Evolutionary conservation across 2,329 filamentous ascomycete species (phyloP), one percentile per base, ranked within the genome.

Genomic region (Aspergillus sp.): DNA sequence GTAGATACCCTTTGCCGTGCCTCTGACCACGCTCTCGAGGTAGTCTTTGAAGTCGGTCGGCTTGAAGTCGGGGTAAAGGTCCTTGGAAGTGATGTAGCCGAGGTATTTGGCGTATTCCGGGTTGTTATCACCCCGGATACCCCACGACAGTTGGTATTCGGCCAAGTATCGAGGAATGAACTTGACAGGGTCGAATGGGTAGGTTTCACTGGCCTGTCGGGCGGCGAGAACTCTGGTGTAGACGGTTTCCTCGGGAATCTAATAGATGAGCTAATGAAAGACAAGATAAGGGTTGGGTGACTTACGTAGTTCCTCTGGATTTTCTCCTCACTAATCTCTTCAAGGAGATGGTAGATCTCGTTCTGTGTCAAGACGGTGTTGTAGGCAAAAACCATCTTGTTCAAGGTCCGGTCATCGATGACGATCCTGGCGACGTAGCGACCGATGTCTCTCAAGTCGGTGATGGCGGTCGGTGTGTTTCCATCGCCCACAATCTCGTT

Each of bases 41-140:
- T 68, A 74, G 5, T 64, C 61, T 45, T 59, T 58, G 50, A 73
- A 70, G 12, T 60, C 59, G 29, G 54, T 67, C 1, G 63, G 64
- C 41, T 68, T 48, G 42, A 78, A 64, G 13, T 77, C 75, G 3
- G 77, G 77, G 51, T 79, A 81, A 26, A 81, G 60, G 12, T 80
- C 72, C 50, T 71, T 73, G 29, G 64, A 68, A 42, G 70, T 64
- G 12, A 80, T 46, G 54, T 81, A 80, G 2, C 77, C 77, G 5
- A 82, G 62, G 47, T 79, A 80, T 39, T 68, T 64, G 8, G 78
- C 78, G 48, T 71, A 67, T 43, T 76, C 72, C 0, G 72, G 74
- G 7, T 65, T 73, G 56, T 79, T 79, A 49, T 83, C 78, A 1
- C 70, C 73, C 2, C 77, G 66, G 19, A 79, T 53, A 11, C 66